Percentiles rank a stretch among this genome's conserved stretches.
These are phyloP conservation scores for Zymoseptoria pseudotritici DNA, from an alignment of 2,329 filamentous ascomycete genomes.

Conservation along the genomic window DNA sequence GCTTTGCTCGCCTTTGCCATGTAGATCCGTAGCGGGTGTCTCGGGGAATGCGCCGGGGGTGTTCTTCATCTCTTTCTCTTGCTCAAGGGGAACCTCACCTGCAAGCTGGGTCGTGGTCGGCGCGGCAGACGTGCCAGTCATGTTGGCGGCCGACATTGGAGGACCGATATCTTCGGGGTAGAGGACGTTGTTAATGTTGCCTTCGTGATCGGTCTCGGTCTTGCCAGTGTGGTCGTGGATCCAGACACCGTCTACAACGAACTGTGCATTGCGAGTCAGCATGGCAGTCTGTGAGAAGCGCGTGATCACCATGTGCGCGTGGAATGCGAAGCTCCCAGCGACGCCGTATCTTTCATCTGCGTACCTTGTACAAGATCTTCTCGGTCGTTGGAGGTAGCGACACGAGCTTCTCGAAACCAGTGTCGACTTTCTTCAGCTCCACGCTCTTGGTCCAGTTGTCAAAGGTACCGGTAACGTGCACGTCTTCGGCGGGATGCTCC, in stretches of 20 bases:
- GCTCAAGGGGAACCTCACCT: conserved; percentile 54
- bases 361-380: conserved; percentile 93
- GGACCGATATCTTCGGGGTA: conserved; percentile 61
- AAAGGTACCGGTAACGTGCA: conserved; percentile 93
- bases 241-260: conserved; percentile 92
- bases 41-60: conserved; percentile 64
- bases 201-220: conserved; percentile 72
- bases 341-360: conserved; percentile 16
- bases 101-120: conserved; percentile 67
- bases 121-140: conserved; percentile 56
- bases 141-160: conserved; percentile 36
- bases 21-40: conserved; percentile 53
- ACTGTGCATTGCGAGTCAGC: conserved; percentile 48
- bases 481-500: conserved; percentile 75
- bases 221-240: conserved; percentile 71
- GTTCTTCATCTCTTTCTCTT: conserved; percentile 18
- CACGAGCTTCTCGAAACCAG: conserved; percentile 73
- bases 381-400: conserved; percentile 53
- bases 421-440: conserved; percentile 68
- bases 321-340: neutral
- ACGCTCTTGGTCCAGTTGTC: conserved; percentile 88
- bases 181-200: conserved; percentile 91
- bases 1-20: conserved; percentile 6
- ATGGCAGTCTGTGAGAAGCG: neutral
- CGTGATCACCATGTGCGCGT: conserved; percentile 2